phyloP scores from a whole-genome alignment of 2,329 filamentous ascomycete genomes.

The Xylaria sp. region DNA sequence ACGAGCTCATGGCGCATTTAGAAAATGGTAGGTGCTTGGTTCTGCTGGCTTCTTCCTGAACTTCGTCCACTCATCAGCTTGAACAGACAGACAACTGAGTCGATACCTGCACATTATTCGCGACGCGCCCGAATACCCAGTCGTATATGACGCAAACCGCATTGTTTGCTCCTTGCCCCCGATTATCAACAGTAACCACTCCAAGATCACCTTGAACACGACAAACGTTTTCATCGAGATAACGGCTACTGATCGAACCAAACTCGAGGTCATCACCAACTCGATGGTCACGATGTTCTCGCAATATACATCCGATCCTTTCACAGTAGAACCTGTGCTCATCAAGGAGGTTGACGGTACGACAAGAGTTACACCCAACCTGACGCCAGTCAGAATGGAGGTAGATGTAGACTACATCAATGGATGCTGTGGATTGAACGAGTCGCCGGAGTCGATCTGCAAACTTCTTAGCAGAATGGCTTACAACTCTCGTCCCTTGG shows the following conservation, averaged over 20 bases:
- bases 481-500: slow-evolving; percentile 71
- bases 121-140: slow-evolving; percentile 89
- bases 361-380: slow-evolving; percentile 73
- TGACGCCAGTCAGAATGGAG: slow-evolving; percentile 69
- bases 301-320: slow-evolving; percentile 77
- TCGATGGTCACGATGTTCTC: slow-evolving; percentile 98
- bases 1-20: slow-evolving; percentile 90
- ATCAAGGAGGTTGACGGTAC: slow-evolving; percentile 86
- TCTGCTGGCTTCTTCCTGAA: neutral
- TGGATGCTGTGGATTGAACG: slow-evolving; percentile 75
- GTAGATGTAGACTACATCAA: slow-evolving; percentile 94
- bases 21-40: slow-evolving; percentile 49
- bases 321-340: slow-evolving; percentile 89
- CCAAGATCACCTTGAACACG: slow-evolving; percentile 88
- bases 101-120: slow-evolving; percentile 91
- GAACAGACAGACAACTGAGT: slow-evolving; percentile 74
- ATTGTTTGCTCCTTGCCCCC: slow-evolving; percentile 89
- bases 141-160: slow-evolving; percentile 85
- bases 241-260: slow-evolving; percentile 91
- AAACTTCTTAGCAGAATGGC: slow-evolving; percentile 84
- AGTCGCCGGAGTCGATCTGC: slow-evolving; percentile 70
- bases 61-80: slow-evolving; percentile 4
- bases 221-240: slow-evolving; percentile 96
- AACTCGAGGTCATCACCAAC: slow-evolving; percentile 91
- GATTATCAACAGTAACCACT: slow-evolving; percentile 96